These are phyloP conservation scores for Chionographis japonica DNA, from an alignment of 106 monocot genomes.

Conservation along the genomic window DNA sequence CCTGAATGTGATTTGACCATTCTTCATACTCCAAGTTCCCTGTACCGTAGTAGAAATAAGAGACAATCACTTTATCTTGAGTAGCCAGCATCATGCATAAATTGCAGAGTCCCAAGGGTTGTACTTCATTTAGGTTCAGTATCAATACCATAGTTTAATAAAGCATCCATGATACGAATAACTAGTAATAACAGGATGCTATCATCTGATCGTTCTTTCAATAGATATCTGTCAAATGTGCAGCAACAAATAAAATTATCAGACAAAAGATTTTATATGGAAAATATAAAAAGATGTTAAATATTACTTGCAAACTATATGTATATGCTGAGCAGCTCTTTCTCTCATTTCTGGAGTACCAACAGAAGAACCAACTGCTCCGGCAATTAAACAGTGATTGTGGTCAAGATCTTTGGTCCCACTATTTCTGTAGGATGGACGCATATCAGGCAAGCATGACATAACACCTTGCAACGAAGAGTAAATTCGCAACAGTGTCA, in stretches of 20 bases:
- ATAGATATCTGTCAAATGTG: slow-evolving; percentile 54
- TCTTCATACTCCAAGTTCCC: slow-evolving; percentile 93
- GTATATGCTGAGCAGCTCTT: slow-evolving; percentile 75
- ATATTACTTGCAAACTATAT: slow-evolving; percentile 79
- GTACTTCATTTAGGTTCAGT: not conserved
- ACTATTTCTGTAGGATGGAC: slow-evolving; percentile 47
- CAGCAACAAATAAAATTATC: slow-evolving; percentile 3
- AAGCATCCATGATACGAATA: slow-evolving; percentile 81
- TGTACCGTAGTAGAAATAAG: slow-evolving; percentile 18
- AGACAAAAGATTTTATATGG: not conserved
- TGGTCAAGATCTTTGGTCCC: slow-evolving; percentile 25
- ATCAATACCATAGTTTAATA: slow-evolving; percentile 80
- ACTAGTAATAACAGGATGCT: slow-evolving; percentile 91
- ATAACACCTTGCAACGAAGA: slow-evolving; percentile 89
- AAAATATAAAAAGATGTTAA: not conserved
- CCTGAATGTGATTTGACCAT: slow-evolving; percentile 78
- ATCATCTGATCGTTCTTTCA: slow-evolving; percentile 87
- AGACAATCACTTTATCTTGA: not conserved
- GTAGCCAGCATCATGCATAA: not conserved
- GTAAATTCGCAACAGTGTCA: slow-evolving; percentile 82
- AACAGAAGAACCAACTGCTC: slow-evolving; percentile 67
- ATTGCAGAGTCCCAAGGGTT: no score
- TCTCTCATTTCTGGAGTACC: slow-evolving; percentile 89
- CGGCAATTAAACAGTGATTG: slow-evolving; percentile 59
- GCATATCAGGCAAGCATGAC: slow-evolving; percentile 95